Evolutionary conservation across 768 basidiomycete genomes (phyloP).

Genomic region (Leccinum variicolor): DNA sequence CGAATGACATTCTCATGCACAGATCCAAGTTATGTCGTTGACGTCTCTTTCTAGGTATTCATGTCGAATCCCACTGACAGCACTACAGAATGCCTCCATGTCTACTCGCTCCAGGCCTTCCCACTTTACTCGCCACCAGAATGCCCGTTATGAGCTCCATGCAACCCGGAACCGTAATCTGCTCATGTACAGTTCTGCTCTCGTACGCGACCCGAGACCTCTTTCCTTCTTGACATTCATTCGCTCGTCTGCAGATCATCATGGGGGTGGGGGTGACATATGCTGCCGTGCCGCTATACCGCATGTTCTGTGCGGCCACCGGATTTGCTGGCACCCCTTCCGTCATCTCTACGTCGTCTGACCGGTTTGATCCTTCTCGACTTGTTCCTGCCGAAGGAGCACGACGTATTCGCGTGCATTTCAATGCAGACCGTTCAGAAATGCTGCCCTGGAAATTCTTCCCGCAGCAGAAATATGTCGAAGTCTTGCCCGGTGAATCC

Average conservation of each 20-base stretch:
- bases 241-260: conserved; percentile 53
- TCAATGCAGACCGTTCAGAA: conserved; percentile 91
- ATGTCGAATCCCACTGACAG: too few relatives aligned
- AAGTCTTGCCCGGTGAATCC: conserved; percentile 92
- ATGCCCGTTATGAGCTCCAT: conserved; percentile 41
- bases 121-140: conserved; percentile 20
- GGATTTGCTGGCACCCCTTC: conserved; percentile 96
- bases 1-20: neutral
- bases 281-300: conserved; percentile 94
- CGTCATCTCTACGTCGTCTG: conserved; percentile 59
- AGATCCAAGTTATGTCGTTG: neutral
- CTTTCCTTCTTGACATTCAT: conserved; percentile 1
- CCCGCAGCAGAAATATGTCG: conserved; percentile 87
- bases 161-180: conserved; percentile 66
- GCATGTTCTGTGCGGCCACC: conserved; percentile 97
- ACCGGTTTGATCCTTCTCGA: conserved; percentile 79
- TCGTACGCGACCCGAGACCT: conserved; percentile 45
- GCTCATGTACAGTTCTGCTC: conserved; percentile 81
- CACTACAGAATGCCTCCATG: conserved; percentile 11
- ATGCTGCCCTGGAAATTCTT: conserved; percentile 91
- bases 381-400: conserved; percentile 71
- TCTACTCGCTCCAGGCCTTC: conserved; percentile 5
- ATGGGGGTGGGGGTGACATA: conserved; percentile 85
- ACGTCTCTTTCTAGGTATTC: neutral
- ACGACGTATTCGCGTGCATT: conserved; percentile 85